Base-by-base conservation (phyloP, 1,284 basidiomycete genomes). In the Trametes hirsuta region DNA sequence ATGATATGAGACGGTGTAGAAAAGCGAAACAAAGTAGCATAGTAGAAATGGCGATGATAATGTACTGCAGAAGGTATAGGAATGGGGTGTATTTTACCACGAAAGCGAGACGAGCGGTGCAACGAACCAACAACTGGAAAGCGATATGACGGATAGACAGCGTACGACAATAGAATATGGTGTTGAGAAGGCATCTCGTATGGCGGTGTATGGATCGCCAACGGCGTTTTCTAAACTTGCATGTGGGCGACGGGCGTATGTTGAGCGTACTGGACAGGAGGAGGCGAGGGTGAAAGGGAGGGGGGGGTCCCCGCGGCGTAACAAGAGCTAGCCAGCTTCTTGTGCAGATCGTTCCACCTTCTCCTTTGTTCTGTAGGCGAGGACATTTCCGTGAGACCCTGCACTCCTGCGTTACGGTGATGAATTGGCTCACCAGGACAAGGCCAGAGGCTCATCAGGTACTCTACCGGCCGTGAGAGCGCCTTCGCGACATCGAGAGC, bases 401-500 rank as follows among this genome's bases (percentile, higher is more conserved):
- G 6, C 24, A 6, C n/a, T 34, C 35, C 9, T 9, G 15, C 42
- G n/a, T 12, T 24, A 12, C 22, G n/a, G 9, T 12, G 14, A 25
- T 12, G 3, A 21, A 6, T 12, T 36, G 10, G 69, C 81, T 64
- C 66, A 88, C 87, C 83, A 54, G 75, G 67, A 69, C 87, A 91
- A 0, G 90, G 90, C 86, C 87, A 91, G 42, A 90, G 70, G 6
- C 79, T 76, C 55, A 82, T 82, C 53, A 91, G 78, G 75, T 85
- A 90, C 66, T 90, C 83, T 49, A 88, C 79, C 2, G 85, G 83
- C 24, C 81, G 79, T 46, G 90, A 71, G 25, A 90, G 77, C 9
- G 84, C 81, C 66, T 84, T 83, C 63, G 84, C 83, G 41, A 89
- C 84, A 41, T 90, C 86, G 59, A 91, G 76, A 3, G 89, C 88